Conservation (phyloP, 192 early-diverging fungal genomes). For the Gaertneriomyces sp. region DNA sequence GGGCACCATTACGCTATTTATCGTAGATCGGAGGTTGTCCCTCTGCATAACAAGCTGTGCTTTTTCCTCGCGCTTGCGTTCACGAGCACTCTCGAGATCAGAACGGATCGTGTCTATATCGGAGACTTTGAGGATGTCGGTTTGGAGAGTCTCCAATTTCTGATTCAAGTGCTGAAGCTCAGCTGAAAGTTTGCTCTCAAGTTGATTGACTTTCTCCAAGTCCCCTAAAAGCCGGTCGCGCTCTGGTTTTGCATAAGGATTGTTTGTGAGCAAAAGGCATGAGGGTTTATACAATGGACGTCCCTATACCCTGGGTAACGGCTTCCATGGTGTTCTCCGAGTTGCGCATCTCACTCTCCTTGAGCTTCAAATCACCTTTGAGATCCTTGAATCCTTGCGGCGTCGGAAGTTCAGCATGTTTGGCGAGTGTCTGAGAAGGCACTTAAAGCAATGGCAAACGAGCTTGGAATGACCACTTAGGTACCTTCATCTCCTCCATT, state of each 20-base stretch:
- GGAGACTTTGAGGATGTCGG: conserved; percentile 37
- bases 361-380: conserved; percentile 55
- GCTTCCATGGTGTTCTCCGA: conserved; percentile 55
- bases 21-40: conserved; percentile 32
- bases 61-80: conserved; percentile 44
- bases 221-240: conserved; percentile 49
- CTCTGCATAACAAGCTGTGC: conserved; percentile 34
- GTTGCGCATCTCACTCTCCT: conserved; percentile 60
- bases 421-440: neutral
- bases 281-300: neutral
- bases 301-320: conserved; percentile 35
- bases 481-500: conserved; percentile 41
- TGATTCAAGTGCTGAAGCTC: conserved; percentile 45
- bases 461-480: neutral
- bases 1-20: conserved; percentile 26
- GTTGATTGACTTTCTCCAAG: conserved; percentile 55
- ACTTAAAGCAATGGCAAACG: neutral
- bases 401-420: conserved; percentile 35
- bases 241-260: conserved; percentile 29
- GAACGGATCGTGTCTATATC: conserved; percentile 46
- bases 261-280: too few species aligned
- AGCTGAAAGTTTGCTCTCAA: conserved; percentile 51
- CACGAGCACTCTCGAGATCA: conserved; percentile 30
- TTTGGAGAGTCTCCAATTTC: conserved; percentile 33
- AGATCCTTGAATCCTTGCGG: conserved; percentile 49